Evolutionary conservation across 306 rosid species (phyloP).

Genomic region (Parietaria judaica): DNA sequence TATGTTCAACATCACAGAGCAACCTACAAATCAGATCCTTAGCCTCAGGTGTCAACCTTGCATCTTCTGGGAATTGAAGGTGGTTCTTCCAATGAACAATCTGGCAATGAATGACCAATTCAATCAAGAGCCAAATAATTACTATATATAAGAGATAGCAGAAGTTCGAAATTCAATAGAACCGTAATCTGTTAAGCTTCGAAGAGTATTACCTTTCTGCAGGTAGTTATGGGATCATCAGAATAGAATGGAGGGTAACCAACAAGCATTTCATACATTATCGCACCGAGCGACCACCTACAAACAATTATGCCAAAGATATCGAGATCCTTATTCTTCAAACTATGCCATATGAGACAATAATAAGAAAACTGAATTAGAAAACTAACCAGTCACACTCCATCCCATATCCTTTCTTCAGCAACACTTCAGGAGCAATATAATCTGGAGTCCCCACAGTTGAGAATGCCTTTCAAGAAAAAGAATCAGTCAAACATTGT

Average conservation of each 20-base stretch:
- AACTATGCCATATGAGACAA: slow-evolving; percentile 5
- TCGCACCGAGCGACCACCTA: slow-evolving; percentile 99
- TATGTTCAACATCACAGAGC: slow-evolving; percentile 88
- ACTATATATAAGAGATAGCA: slow-evolving; percentile 14
- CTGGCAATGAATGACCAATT: slow-evolving; percentile 40
- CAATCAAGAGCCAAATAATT: slow-evolving; percentile 14
- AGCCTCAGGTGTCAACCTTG: slow-evolving; percentile 70
- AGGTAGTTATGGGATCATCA: slow-evolving; percentile 84
- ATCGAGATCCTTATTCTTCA: no score
- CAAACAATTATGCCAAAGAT: neutral
- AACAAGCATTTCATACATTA: slow-evolving; percentile 97
- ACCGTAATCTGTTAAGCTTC: slow-evolving; percentile 1
- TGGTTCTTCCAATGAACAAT: slow-evolving; percentile 97
- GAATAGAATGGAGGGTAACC: slow-evolving; percentile 98
- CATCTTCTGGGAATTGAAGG: slow-evolving; percentile 80
- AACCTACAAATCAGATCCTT: slow-evolving; percentile 87
- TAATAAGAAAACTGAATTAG: slow-evolving; percentile 19
- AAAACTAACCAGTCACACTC: slow-evolving; percentile 94
- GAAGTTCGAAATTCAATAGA: neutral
- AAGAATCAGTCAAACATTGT: slow-evolving; percentile 14
- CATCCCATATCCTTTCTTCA: slow-evolving; percentile 99
- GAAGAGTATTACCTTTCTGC: slow-evolving; percentile 72
- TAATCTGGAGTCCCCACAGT: slow-evolving; percentile 99
- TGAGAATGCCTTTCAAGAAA: slow-evolving; percentile 71
- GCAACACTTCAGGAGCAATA: slow-evolving; percentile 93